Base-by-base conservation (phyloP, 208 protist species). In the Naegleria fowleri region DNA sequence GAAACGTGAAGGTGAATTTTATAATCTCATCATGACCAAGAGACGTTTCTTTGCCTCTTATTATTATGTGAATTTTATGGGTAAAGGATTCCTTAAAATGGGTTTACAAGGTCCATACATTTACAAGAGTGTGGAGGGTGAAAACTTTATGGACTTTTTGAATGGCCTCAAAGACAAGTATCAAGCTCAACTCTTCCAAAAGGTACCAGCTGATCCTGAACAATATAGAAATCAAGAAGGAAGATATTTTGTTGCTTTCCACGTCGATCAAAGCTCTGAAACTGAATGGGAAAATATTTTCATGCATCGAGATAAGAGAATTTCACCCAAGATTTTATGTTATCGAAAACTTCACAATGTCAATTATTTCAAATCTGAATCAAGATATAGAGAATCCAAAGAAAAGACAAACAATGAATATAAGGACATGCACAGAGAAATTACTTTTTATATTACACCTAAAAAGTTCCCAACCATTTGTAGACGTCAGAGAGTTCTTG, bases 141-240 rank as follows among this genome's bases (percentile, higher is more conserved):
- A 92, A 40, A 90, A 86, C 76, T 83, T 90, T 51, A 48, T 90
- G 25, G 76, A 59, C 9, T 92, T 92, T 86, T 33, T 25, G 41
- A 84, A 92, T 40, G 51, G 83, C 25, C 51, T 92, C 5, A 83
- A 86, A 58, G 52, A 33, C 19, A 86, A 86, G 55, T 92, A 89
- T 86, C 91, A 90, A 36, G 76, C 38, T 19, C 33, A 84, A 84
- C 33, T 84, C 9, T 40, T 84, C 11, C 29, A 40, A 41, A 84
- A 84, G 38, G 33, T 33, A 39, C 55, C 55, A 67, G 0, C 76
- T 29, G 38, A 84, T 84, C 36, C 84, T 16, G n/a, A 88, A 88
- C 9, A 39, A 41, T 38, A 25, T 0, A 38, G n/a, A n/a, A 43
- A 88, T 39, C 39, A 55, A 48, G 41, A 51, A 38, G 84, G 84